Percentiles rank a stretch among this genome's conserved stretches.
Evolutionary conservation across 176 grass and related monocot species (phyloP).

Genomic region (Phoenix roebelenii): DNA sequence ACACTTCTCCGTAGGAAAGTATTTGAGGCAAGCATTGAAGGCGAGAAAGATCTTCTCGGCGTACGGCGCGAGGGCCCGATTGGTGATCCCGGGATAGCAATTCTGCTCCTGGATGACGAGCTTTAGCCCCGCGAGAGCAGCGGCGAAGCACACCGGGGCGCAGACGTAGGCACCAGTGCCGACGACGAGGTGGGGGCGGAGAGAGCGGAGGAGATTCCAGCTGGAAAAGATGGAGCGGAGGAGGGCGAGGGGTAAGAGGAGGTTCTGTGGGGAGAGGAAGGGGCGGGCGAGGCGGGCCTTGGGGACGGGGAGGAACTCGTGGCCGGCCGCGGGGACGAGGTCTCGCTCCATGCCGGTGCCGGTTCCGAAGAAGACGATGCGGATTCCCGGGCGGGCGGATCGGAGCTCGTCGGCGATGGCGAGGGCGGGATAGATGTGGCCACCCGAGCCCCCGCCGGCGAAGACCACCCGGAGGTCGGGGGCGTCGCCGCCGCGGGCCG

Average conservation of each 20-base stretch:
- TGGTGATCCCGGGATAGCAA: slow-evolving; percentile 45
- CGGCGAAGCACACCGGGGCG: slow-evolving; percentile 50
- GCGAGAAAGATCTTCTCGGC: slow-evolving; percentile 59
- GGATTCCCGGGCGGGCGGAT: slow-evolving; percentile 22
- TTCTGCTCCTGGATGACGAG: slow-evolving; percentile 95
- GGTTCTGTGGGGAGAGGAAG: slow-evolving; percentile 32
- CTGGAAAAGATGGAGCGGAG: slow-evolving; percentile 37
- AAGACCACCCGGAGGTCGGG: slow-evolving; percentile 43
- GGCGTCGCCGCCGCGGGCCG: too few relatives aligned
- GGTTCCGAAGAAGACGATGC: slow-evolving; percentile 52
- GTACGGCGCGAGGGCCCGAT: slow-evolving; percentile 35
- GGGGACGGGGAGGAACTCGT: slow-evolving; percentile 20
- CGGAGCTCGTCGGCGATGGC: slow-evolving; percentile 67
- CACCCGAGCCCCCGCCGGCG: slow-evolving; percentile 48
- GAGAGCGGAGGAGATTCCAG: slow-evolving; percentile 24
- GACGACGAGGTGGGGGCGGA: slow-evolving; percentile 49
- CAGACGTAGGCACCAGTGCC: slow-evolving; percentile 54
- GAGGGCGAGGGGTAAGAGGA: slow-evolving; percentile 40
- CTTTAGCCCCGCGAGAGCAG: slow-evolving; percentile 38
- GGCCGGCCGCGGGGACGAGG: slow-evolving; percentile 9
- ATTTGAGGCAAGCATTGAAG: slow-evolving; percentile 70
- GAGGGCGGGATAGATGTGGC: slow-evolving; percentile 64
- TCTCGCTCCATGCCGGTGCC: neutral
- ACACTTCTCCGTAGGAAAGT: slow-evolving; percentile 60
- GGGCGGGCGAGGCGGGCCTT: slow-evolving; percentile 17